A percentile compares a stretch with the other conserved stretches of the same genome.
Conservation (phyloP, 2,329 filamentous ascomycete species). For the Penicillium sp. region DNA sequence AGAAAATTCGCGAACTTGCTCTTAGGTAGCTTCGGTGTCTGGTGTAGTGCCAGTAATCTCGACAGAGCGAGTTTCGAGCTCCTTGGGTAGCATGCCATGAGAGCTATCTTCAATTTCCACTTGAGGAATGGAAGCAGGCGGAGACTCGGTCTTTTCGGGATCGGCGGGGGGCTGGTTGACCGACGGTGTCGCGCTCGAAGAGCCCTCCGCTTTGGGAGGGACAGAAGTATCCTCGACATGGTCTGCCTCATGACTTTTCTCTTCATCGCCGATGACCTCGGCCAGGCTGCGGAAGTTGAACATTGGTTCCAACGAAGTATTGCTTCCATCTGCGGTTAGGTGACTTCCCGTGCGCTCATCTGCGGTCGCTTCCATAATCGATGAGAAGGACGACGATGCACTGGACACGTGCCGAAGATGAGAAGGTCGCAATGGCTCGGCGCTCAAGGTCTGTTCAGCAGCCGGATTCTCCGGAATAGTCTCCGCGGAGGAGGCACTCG, state of each 20-base stretch:
- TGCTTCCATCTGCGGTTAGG: conserved; percentile 50
- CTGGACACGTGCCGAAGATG: conserved; percentile 82
- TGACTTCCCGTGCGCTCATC: conserved; percentile 46
- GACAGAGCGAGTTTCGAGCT: conserved; percentile 37
- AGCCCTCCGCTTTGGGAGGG: conserved; percentile 22
- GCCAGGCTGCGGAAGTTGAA: conserved; percentile 90
- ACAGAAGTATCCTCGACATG: conserved; percentile 37
- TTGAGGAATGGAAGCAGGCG: conserved; percentile 7
- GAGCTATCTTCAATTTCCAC: conserved; percentile 16
- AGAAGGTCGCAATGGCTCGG: conserved; percentile 61
- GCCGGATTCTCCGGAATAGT: conserved; percentile 8
- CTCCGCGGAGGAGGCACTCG: conserved; percentile 15
- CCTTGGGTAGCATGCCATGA: conserved; percentile 30
- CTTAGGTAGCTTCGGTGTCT: conserved; percentile 31
- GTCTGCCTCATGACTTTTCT: conserved; percentile 44
- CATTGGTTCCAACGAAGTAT: conserved; percentile 67
- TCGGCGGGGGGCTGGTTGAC: conserved; percentile 14
- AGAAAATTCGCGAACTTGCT: conserved; percentile 4
- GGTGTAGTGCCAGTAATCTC: conserved; percentile 28
- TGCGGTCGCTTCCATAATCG: conserved; percentile 62
- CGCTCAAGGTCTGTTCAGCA: conserved; percentile 42
- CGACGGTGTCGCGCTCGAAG: conserved; percentile 22
- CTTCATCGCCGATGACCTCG: conserved; percentile 72
- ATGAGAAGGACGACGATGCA: conserved; percentile 79
- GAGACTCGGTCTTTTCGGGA: conserved; percentile 5